phyloP scores from a whole-genome alignment of 768 basidiomycete genomes.

The Suillus fuscotomentosus region DNA sequence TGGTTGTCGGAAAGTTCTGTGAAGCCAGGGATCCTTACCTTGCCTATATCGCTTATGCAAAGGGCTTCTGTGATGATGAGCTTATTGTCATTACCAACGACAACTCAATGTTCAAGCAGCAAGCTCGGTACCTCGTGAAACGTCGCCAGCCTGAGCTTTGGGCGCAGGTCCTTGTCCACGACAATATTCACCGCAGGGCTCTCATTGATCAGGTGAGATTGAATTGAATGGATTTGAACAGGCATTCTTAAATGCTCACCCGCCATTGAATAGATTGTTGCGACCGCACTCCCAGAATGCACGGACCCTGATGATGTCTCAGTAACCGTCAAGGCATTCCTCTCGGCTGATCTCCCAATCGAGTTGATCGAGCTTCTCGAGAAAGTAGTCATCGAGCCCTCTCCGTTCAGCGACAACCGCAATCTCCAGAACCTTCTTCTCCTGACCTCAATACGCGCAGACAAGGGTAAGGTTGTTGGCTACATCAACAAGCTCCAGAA shows the following conservation, averaged over 20 bases:
- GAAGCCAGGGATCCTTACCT: conserved; percentile 98
- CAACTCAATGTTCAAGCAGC: conserved; percentile 99
- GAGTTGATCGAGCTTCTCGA: conserved; percentile 97
- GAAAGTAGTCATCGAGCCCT: conserved; percentile 97
- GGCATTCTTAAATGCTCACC: not conserved
- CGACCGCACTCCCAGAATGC: conserved; percentile 94
- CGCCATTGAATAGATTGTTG: conserved; percentile 61
- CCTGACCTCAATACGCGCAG: conserved; percentile 93
- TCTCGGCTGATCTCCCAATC: conserved; percentile 93
- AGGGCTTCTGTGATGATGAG: conserved; percentile 98
- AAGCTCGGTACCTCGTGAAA: conserved; percentile 96
- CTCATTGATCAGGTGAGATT: conserved; percentile 83
- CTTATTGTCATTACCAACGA: conserved; percentile 96
- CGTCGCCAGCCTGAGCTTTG: conserved; percentile 94
- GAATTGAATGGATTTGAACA: not conserved
- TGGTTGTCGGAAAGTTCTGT: conserved; percentile 98
- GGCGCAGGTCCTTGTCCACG: conserved; percentile 88
- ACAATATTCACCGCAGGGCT: conserved; percentile 89
- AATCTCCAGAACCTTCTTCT: conserved; percentile 95
- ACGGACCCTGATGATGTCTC: conserved; percentile 99
- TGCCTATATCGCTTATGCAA: conserved; percentile 98
- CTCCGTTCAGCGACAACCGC: conserved; percentile 96
- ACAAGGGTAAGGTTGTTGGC: conserved; percentile 97
- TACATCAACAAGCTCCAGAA: conserved; percentile 98
- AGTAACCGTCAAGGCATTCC: conserved; percentile 96